Evolutionary conservation across 1,139 yeast species (phyloP).

Genomic region (Wickerhamomyces sp.): DNA sequence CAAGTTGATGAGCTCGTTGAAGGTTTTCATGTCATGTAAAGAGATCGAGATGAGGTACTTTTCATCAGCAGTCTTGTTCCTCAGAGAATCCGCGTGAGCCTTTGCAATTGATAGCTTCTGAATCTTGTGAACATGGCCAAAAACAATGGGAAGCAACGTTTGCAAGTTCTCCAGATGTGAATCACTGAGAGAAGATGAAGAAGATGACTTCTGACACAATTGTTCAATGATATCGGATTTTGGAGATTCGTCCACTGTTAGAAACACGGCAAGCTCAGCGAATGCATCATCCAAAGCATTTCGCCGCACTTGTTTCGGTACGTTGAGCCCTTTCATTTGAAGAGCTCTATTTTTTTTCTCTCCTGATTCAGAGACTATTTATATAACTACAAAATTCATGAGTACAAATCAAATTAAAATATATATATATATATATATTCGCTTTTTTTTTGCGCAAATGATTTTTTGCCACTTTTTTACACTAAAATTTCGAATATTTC

Average conservation of each 20-base stretch:
- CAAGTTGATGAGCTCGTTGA: constrained; percentile 59
- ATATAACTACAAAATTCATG: no score
- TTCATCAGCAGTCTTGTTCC: constrained; percentile 18
- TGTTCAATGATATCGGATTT: constrained; percentile 19
- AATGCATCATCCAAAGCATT: constrained; percentile 35
- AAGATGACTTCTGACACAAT: constrained; percentile 12
- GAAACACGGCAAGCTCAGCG: constrained; percentile 22
- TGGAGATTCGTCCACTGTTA: constrained; percentile 21
- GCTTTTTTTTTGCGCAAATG: no score
- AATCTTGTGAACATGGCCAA: constrained; percentile 10
- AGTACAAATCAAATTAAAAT: no score
- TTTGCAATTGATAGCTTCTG: constrained; percentile 12
- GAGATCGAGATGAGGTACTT: constrained; percentile 62
- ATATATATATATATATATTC: no score
- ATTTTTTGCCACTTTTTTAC: no score
- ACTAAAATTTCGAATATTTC: no score
- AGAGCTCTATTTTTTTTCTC: neutral
- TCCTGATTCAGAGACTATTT: no score
- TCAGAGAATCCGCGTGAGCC: constrained; percentile 1
- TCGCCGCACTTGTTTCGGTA: constrained; percentile 28
- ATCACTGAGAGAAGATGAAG: constrained; percentile 9
- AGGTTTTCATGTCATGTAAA: constrained; percentile 73
- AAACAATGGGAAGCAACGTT: constrained; percentile 4
- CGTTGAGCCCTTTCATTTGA: constrained; percentile 18
- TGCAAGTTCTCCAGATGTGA: constrained; percentile 3